Base-by-base conservation (phyloP, 1,139 yeast genomes). In the Debaryomyces fabryi region DNA sequence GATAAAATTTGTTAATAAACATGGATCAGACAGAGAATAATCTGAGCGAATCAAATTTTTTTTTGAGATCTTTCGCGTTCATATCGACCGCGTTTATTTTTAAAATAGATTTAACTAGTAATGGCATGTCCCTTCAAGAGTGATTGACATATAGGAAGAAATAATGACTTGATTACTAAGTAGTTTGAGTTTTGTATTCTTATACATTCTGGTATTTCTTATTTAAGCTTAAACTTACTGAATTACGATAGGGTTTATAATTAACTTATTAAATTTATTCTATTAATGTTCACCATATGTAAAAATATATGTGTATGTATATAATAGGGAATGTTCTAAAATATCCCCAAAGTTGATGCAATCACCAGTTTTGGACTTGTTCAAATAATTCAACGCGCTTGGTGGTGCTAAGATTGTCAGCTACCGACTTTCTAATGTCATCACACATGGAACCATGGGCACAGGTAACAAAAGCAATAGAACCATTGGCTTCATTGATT, bases 381-480 rank as follows among this genome's bases (percentile, higher is more conserved):
- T 74, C 79, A 52, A 65, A 71, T 51, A 71, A 71, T 48, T 74
- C 79, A 15, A 74, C 70, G 52, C 78, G 64, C 46, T 58, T 53
- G 3, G 69, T 52, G 20, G 57, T 56, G 36, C 57, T 56, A 51
- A 74, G 62, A 53, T 67, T 64, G 44, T 65, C 58, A 23, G 61
- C 69, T 13, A 74, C 62, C 0, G 67, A 58, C 45, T 58, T 62
- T 65, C 79, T 69, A 42, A 68, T 58, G 13, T 64, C 72, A 56
- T 74, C 78, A 37, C 69, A 75, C 67, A 72, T 69, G 12, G 69
- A 53, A 12, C 68, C 68, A 55, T 73, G 78, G 30, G 77, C 78
- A 66, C 79, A 74, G 1, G 76, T 61, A 33, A 68, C 66, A 51
- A 74, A 58, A 0, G 73, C 78, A 50, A 71, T 57, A 4, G 76